A percentile compares a stretch with the other conserved stretches of the same genome.
Evolutionary conservation across 768 basidiomycete genomes (phyloP).

Genomic region (Pulveroboletus frians): DNA sequence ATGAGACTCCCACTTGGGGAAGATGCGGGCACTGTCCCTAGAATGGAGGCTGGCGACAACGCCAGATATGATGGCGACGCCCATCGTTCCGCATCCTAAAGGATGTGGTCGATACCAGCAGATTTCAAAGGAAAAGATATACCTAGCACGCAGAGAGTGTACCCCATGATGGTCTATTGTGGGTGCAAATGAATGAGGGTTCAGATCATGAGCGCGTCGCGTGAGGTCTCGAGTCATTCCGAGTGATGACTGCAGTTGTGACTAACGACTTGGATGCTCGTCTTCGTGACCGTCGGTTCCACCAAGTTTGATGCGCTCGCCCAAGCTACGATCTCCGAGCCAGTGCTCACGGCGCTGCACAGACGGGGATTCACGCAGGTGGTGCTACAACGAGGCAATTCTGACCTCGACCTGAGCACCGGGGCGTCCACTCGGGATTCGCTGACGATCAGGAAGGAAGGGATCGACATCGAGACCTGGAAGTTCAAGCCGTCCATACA

Average conservation of each 20-base stretch:
- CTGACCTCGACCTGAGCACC: constrained; percentile 35
- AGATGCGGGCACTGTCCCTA: constrained; percentile 27
- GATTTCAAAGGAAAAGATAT: constrained; percentile 7
- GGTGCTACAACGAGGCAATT: constrained; percentile 78
- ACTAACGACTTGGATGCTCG: constrained; percentile 24
- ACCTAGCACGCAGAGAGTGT: constrained; percentile 88
- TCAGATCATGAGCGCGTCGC: constrained; percentile 13
- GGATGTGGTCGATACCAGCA: constrained; percentile 15
- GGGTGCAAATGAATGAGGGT: too few species aligned
- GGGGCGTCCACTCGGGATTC: constrained; percentile 11
- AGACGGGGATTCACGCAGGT: constrained; percentile 54
- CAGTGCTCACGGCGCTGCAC: constrained; percentile 52
- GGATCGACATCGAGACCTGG: constrained; percentile 59
- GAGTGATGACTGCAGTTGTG: background rate
- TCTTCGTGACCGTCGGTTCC: constrained; percentile 86
- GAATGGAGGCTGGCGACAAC: constrained; percentile 78
- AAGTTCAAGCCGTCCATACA: constrained; percentile 71
- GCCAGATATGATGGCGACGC: constrained; percentile 89
- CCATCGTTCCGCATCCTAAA: constrained; percentile 97
- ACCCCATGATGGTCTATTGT: constrained; percentile 57
- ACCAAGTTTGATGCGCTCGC: constrained; percentile 80
- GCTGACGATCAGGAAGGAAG: constrained; percentile 27
- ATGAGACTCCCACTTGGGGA: constrained; percentile 61
- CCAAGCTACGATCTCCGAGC: constrained; percentile 48
- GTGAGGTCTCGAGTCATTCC: background rate